Conservation (phyloP, 2,329 filamentous ascomycete species). For the Periconia sp. region DNA sequence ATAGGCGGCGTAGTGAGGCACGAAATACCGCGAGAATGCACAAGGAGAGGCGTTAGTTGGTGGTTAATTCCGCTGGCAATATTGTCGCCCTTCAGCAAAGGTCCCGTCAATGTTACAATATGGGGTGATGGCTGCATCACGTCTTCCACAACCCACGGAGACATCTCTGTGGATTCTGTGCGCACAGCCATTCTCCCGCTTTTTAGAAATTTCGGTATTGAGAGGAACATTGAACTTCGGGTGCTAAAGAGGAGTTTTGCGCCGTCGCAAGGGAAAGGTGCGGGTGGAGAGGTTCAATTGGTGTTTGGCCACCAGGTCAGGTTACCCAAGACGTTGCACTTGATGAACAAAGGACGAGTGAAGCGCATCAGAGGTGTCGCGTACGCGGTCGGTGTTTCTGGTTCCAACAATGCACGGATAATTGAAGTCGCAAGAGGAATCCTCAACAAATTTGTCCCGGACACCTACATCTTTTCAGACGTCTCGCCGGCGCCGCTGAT, state of each 20-base stretch:
- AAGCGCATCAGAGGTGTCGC: conserved; percentile 90
- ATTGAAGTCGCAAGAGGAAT: conserved; percentile 87
- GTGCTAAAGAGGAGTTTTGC: conserved; percentile 72
- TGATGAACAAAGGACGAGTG: conserved; percentile 80
- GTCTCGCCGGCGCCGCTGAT: conserved; percentile 62
- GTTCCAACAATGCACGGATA: conserved; percentile 91
- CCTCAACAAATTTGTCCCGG: conserved; percentile 77
- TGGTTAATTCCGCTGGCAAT: conserved; percentile 88
- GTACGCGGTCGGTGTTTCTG: conserved; percentile 88
- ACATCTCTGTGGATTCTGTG: conserved; percentile 90
- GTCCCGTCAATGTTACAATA: conserved; percentile 86
- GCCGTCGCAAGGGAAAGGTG: conserved; percentile 73
- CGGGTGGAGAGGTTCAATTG: conserved; percentile 90
- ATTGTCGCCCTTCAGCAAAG: conserved; percentile 89
- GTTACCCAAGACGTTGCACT: conserved; percentile 88
- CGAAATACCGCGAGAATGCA: conserved; percentile 74
- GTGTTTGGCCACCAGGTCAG: conserved; percentile 92
- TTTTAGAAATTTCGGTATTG: conserved; percentile 88
- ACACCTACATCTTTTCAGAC: conserved; percentile 85
- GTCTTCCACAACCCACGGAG: conserved; percentile 76
- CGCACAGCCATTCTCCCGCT: conserved; percentile 89
- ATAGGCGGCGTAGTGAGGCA: conserved; percentile 76
- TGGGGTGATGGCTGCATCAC: conserved; percentile 92
- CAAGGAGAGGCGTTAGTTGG: conserved; percentile 82
- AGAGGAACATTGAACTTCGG: conserved; percentile 79